Percentiles rank a stretch among this genome's conserved stretches.
Evolutionary conservation across 495 filamentous ascomycete species (phyloP).

Genomic region (Cercophora scortea): DNA sequence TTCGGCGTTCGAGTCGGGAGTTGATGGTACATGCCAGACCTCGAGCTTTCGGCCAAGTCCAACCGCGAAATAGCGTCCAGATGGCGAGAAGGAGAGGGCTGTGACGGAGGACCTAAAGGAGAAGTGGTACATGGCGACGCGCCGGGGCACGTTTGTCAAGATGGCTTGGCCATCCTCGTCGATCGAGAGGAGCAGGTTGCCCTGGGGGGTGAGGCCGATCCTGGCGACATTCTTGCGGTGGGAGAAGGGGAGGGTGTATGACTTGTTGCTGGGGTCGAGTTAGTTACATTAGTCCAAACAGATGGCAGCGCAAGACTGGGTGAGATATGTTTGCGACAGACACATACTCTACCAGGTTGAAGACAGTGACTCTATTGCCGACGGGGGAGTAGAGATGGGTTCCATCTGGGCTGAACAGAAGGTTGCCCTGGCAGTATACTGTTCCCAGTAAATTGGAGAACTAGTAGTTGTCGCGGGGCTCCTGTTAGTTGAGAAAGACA

Average conservation of each 20-base stretch:
- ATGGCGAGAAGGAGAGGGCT: conserved; percentile 85
- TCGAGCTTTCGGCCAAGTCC: conserved; percentile 78
- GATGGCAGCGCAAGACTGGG: conserved; percentile 1
- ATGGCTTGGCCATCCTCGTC: conserved; percentile 94
- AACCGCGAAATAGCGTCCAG: conserved; percentile 82
- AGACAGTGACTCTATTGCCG: conserved; percentile 90
- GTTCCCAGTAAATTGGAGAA: conserved; percentile 95
- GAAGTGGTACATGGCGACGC: conserved; percentile 84
- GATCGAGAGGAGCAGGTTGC: conserved; percentile 82
- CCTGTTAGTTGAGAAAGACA: conserved; percentile 3
- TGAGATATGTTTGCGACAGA: conserved; percentile 1
- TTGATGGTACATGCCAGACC: conserved; percentile 91
- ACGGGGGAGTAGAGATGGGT: conserved; percentile 94
- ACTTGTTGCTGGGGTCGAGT: conserved; percentile 69
- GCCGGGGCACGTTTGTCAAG: conserved; percentile 77
- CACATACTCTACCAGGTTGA: conserved; percentile 89
- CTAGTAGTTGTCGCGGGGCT: conserved; percentile 27
- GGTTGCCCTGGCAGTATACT: conserved; percentile 93
- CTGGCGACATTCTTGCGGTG: conserved; percentile 89
- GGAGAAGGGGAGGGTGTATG: conserved; percentile 86
- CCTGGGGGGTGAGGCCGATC: conserved; percentile 77
- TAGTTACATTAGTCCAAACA: conserved; percentile 23
- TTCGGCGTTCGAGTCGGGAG: conserved; percentile 63
- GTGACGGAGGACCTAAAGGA: conserved; percentile 80
- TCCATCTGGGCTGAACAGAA: conserved; percentile 94